A percentile compares a stretch with the other conserved stretches of the same genome.
These are phyloP conservation scores for Chaetomiaceae sp. DNA, from an alignment of 2,329 filamentous ascomycete genomes.

Conservation along the genomic window DNA sequence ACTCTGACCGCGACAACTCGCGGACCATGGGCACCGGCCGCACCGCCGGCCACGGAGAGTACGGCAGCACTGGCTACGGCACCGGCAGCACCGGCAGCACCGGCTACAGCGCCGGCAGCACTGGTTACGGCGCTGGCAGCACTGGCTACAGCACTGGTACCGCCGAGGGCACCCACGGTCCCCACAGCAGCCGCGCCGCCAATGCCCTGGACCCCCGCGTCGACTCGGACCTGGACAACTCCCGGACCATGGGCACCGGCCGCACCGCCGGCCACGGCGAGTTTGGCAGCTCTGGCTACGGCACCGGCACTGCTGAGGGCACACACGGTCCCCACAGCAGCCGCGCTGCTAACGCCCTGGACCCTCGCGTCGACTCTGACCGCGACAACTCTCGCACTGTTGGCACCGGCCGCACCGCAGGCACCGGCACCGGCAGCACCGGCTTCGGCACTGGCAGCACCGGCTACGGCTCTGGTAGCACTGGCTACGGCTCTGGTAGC, in stretches of 20 bases:
- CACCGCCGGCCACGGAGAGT: no score
- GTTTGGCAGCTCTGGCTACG: conserved; percentile 23
- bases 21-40: conserved; percentile 7
- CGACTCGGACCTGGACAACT: conserved; percentile 39
- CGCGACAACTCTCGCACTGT: conserved; percentile 32
- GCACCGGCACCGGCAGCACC: conserved; percentile 7
- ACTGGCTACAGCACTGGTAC: conserved; percentile 7
- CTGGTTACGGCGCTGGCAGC: conserved; percentile 10
- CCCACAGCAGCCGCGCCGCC: conserved; percentile 36
- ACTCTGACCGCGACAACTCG: conserved; percentile 38
- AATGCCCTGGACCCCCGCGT: conserved; percentile 48
- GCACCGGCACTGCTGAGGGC: conserved; percentile 20
- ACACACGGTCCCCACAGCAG: conserved; percentile 36
- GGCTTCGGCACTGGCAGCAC: conserved; percentile 11
- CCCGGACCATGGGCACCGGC: conserved; percentile 25
- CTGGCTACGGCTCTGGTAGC: conserved; percentile 1
- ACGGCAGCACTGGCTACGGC: no score
- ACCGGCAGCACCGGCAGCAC: conserved; percentile 10
- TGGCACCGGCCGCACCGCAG: conserved; percentile 21
- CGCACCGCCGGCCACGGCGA: conserved; percentile 26
- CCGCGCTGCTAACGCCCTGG: conserved; percentile 40
- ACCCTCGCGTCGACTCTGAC: conserved; percentile 46
- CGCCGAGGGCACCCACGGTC: conserved; percentile 32
- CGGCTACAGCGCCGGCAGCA: conserved; percentile 9
- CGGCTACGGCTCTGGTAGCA: conserved; percentile 8